Conservation (phyloP, 2,329 filamentous ascomycete species). For the Aspergillus pseudoterreus region DNA sequence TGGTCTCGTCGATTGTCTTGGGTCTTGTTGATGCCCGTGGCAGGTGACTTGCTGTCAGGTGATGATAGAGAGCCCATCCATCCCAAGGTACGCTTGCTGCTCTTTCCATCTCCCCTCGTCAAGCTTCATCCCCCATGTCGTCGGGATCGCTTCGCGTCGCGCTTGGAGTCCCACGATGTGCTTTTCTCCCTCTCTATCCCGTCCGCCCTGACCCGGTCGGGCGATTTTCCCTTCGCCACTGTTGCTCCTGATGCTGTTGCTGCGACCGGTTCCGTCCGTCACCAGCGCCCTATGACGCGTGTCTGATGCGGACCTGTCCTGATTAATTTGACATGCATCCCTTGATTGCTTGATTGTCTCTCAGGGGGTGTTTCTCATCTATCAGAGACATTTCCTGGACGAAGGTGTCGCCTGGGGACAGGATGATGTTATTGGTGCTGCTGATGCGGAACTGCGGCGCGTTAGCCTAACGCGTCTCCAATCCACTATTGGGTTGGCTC, state of each 20-base stretch:
- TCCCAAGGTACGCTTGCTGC: slow-evolving; percentile 28
- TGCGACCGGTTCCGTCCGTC: slow-evolving; percentile 23
- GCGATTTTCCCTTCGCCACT: slow-evolving; percentile 5
- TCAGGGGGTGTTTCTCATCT: neutral
- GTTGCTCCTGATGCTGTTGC: slow-evolving; percentile 13
- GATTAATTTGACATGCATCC: neutral
- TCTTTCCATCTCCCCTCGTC: slow-evolving; percentile 12
- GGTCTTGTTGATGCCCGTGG: slow-evolving; percentile 37
- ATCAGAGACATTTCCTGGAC: neutral
- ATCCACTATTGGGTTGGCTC: slow-evolving; percentile 16
- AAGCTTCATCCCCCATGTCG: slow-evolving; percentile 8
- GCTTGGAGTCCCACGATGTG: neutral
- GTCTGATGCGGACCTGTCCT: slow-evolving; percentile 11
- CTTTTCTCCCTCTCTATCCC: neutral
- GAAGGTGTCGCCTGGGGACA: neutral
- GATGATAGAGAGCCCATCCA: slow-evolving; percentile 37
- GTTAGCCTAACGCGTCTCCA: slow-evolving; percentile 27
- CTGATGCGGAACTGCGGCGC: slow-evolving; percentile 21
- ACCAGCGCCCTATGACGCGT: slow-evolving; percentile 25
- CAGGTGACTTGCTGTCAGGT: slow-evolving; percentile 45
- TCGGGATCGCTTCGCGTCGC: slow-evolving; percentile 1
- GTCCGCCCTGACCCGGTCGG: slow-evolving; percentile 10
- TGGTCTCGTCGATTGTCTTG: slow-evolving; percentile 22
- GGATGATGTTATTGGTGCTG: slow-evolving; percentile 8
- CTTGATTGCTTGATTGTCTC: neutral